These are phyloP conservation scores for Ceratocystis albifundus DNA, from an alignment of 2,329 filamentous ascomycete species.

Conservation along the genomic window DNA sequence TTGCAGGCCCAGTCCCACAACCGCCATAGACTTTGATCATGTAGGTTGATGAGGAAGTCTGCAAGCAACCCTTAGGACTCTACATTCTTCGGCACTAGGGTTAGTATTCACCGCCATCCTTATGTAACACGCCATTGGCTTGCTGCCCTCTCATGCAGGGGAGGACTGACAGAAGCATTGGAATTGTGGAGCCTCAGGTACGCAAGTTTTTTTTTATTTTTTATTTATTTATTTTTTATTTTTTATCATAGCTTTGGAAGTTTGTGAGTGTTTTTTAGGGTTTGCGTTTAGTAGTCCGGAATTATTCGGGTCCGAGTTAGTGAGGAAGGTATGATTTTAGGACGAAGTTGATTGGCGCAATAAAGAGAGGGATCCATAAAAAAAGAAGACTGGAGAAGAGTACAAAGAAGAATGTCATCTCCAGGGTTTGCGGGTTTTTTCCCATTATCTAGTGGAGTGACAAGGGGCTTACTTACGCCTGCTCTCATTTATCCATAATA, in stretches of 20 bases:
- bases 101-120: background rate
- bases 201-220: background rate
- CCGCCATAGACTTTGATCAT: background rate
- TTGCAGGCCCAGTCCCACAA: background rate
- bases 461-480: background rate
- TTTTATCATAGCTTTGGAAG: background rate
- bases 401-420: background rate
- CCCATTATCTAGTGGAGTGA: background rate
- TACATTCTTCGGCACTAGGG: background rate
- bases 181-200: background rate
- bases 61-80: background rate
- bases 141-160: slow-evolving; percentile 6
- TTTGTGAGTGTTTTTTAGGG: background rate
- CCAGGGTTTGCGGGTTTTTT: background rate
- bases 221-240: background rate
- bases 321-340: background rate
- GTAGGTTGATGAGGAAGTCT: background rate
- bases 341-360: background rate
- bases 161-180: slow-evolving; percentile 1
- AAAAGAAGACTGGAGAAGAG: background rate
- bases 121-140: slow-evolving; percentile 10
- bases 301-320: background rate
- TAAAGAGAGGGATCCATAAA: background rate
- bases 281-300: background rate
- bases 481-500: too few species aligned